A percentile compares a stretch with the other conserved stretches of the same genome.
These are phyloP conservation scores for Aspergillus bombycis DNA, from an alignment of 2,329 filamentous ascomycete species.

Conservation along the genomic window DNA sequence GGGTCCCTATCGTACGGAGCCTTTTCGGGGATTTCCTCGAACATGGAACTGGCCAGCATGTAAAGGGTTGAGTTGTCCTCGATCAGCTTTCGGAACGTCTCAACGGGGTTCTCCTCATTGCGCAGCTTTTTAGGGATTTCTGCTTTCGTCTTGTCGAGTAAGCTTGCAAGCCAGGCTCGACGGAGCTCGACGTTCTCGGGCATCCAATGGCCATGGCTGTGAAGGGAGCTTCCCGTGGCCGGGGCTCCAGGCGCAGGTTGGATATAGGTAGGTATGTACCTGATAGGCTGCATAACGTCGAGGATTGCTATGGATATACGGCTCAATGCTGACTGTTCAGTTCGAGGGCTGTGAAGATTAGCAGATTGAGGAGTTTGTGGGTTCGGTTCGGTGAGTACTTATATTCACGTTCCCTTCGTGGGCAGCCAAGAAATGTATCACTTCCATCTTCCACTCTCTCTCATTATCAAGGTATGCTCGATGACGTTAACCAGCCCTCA, in stretches of 20 bases:
- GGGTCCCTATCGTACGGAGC: slow-evolving; percentile 15
- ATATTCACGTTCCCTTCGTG: no score
- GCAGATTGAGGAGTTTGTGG: no score
- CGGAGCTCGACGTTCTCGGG: slow-evolving; percentile 3
- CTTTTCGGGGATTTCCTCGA: slow-evolving; percentile 13
- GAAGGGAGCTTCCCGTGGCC: neutral
- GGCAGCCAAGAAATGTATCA: no score
- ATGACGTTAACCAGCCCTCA: neutral
- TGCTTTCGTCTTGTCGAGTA: neutral
- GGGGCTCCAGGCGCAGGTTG: neutral
- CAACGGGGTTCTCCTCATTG: neutral
- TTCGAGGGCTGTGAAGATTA: neutral
- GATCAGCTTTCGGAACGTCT: slow-evolving; percentile 6
- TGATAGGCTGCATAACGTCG: neutral
- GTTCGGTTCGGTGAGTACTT: no score
- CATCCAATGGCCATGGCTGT: slow-evolving; percentile 8
- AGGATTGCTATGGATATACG: neutral
- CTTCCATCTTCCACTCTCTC: accelerated
- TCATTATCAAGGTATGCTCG: no score
- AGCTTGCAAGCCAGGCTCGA: slow-evolving; percentile 6
- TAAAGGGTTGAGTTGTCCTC: slow-evolving; percentile 10
- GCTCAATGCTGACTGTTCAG: neutral
- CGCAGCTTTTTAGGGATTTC: neutral
- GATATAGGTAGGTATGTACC: neutral
- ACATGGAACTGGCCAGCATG: slow-evolving; percentile 14